phyloP scores from a whole-genome alignment of 441 rosid species.

The Adansonia rubrostipa region DNA sequence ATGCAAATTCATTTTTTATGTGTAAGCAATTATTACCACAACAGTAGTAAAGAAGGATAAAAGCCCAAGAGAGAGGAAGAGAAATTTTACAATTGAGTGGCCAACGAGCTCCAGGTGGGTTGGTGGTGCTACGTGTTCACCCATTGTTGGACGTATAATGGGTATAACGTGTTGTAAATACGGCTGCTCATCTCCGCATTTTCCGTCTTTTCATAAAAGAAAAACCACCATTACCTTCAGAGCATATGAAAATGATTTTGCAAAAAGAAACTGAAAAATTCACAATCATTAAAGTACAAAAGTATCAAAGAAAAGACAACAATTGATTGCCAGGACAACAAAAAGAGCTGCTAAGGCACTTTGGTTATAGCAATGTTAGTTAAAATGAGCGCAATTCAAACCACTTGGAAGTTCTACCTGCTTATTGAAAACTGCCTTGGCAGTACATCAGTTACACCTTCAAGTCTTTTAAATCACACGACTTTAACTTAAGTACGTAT shows the following conservation, averaged over 20 bases:
- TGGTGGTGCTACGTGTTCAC: conserved; percentile 33
- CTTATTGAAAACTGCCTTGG: neutral
- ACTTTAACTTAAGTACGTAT: neutral
- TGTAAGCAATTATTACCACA: neutral
- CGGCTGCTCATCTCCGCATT: conserved; percentile 36
- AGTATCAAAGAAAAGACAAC: neutral
- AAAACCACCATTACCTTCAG: conserved; percentile 16
- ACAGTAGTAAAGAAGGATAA: neutral
- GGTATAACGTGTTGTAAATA: conserved; percentile 28
- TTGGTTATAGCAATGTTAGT: conserved; percentile 3
- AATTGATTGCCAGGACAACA: neutral
- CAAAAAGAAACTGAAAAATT: neutral
- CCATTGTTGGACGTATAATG: conserved; percentile 31
- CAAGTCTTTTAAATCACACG: neutral
- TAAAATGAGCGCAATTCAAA: conserved; percentile 11
- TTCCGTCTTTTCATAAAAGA: conserved; percentile 36
- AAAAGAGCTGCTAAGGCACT: neutral
- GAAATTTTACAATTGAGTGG: conserved; percentile 41
- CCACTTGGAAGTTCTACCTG: neutral
- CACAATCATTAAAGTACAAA: neutral
- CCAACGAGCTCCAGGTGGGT: conserved; percentile 43
- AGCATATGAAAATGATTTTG: neutral
- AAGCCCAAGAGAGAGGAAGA: conserved; percentile 1
- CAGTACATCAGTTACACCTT: neutral
- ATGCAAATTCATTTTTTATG: neutral